phyloP scores from a whole-genome alignment of 805 yeast genomes.

The Yarrowia divulgata region DNA sequence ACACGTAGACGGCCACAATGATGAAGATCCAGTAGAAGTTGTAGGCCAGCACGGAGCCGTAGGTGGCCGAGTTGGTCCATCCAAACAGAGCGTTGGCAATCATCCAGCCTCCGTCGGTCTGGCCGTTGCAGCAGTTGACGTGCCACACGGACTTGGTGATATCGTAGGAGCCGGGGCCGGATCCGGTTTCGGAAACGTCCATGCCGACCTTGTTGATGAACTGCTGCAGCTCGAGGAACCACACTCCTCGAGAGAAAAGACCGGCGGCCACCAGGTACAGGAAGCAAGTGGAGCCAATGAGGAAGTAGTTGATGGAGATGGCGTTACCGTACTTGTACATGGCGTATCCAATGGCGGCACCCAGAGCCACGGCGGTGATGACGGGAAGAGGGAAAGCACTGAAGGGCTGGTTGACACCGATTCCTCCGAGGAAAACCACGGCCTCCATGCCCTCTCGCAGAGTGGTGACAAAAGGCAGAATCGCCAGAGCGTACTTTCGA shows the following conservation, averaged over 20 bases:
- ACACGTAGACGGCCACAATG: slow-evolving; percentile 60
- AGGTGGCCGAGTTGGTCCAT: slow-evolving; percentile 96
- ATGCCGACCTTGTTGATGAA: slow-evolving; percentile 81
- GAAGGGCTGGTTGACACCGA: slow-evolving; percentile 72
- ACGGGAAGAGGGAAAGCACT: slow-evolving; percentile 93
- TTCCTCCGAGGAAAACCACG: slow-evolving; percentile 95
- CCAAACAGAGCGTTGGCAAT: slow-evolving; percentile 92
- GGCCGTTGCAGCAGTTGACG: slow-evolving; percentile 97
- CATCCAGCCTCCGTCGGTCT: slow-evolving; percentile 94
- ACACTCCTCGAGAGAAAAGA: slow-evolving; percentile 88
- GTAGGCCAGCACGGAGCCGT: slow-evolving; percentile 89
- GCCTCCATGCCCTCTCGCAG: slow-evolving; percentile 98
- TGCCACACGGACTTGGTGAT: slow-evolving; percentile 86
- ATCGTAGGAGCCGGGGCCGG: slow-evolving; percentile 95
- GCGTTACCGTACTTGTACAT: slow-evolving; percentile 84
- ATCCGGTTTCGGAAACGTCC: slow-evolving; percentile 91
- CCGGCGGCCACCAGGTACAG: slow-evolving; percentile 91
- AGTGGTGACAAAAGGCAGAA: slow-evolving; percentile 88
- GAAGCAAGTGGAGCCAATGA: slow-evolving; percentile 86
- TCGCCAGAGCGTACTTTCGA: slow-evolving; percentile 80
- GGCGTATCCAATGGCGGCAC: slow-evolving; percentile 71
- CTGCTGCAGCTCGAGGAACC: slow-evolving; percentile 79
- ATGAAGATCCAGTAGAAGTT: slow-evolving; percentile 85
- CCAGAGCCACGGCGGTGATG: slow-evolving; percentile 81
- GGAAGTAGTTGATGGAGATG: slow-evolving; percentile 81